phyloP scores from a whole-genome alignment of 208 protist genomes.

The Porcisia deanei region DNA sequence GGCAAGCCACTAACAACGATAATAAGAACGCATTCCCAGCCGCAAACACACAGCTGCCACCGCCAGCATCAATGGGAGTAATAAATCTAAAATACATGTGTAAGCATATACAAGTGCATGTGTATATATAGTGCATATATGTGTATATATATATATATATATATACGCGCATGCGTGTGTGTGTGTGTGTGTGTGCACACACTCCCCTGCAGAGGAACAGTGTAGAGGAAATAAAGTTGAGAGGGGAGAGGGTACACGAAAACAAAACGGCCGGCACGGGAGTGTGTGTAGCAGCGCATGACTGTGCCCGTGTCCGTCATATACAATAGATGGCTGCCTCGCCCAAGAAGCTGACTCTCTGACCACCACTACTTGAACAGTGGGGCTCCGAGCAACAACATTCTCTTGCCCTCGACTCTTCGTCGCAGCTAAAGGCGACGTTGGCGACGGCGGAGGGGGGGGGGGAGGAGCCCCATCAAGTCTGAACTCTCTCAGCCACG shows the following conservation, averaged over 20 bases:
- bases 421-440: background rate
- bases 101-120: too few relatives aligned
- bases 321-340: background rate
- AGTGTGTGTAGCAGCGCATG: too few relatives aligned
- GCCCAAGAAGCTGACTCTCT: background rate
- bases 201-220: background rate
- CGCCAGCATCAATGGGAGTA: too few relatives aligned
- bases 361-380: background rate
- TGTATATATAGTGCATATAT: too few relatives aligned
- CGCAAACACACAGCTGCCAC: too few relatives aligned
- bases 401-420: background rate
- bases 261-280: background rate
- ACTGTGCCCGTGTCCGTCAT: background rate
- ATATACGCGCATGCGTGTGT: background rate
- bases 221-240: background rate
- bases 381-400: background rate
- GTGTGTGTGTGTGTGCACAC: background rate
- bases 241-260: background rate
- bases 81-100: too few relatives aligned
- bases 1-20: too few relatives aligned
- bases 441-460: too few relatives aligned
- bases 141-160: background rate
- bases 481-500: constrained; percentile 32
- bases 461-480: background rate
- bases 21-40: too few relatives aligned